Percentiles rank a stretch among this genome's conserved stretches.
Conservation (phyloP, 2,329 filamentous ascomycete genomes). For the Rasamsonia emersonii region DNA sequence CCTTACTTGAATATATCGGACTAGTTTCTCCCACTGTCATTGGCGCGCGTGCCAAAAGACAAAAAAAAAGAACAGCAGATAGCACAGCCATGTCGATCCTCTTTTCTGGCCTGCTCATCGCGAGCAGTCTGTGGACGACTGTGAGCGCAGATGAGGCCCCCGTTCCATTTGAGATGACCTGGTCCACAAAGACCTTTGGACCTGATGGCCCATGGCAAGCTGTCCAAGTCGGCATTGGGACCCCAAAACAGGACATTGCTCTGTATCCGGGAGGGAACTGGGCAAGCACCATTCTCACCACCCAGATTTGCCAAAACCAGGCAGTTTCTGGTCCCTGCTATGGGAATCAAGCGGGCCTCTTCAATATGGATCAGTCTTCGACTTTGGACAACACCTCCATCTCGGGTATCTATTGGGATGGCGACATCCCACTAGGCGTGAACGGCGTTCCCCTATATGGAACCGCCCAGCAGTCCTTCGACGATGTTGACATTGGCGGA, state of each 20-base stretch:
- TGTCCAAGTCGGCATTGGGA: constrained; percentile 7
- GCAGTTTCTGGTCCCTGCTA: too few relatives aligned
- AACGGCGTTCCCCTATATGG: not conserved
- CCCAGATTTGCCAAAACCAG: too few relatives aligned
- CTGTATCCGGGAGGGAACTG: constrained; percentile 10
- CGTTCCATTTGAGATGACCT: not conserved
- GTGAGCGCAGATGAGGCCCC: not conserved
- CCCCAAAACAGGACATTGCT: constrained; percentile 3
- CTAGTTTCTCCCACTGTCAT: too few relatives aligned
- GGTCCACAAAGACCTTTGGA: constrained; percentile 4
- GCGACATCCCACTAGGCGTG: constrained; percentile 4
- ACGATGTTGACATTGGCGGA: constrained; percentile 3
- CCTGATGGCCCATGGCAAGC: constrained; percentile 17
- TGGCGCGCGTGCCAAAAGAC: too few relatives aligned
- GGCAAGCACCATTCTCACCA: constrained; percentile 6
- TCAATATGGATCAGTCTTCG: too few relatives aligned
- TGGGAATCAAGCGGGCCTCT: too few relatives aligned
- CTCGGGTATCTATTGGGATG: constrained; percentile 5
- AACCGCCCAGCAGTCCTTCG: constrained; percentile 2
- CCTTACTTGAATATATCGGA: too few relatives aligned
- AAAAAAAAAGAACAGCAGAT: too few relatives aligned
- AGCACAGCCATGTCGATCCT: not conserved
- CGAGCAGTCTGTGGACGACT: too few relatives aligned
- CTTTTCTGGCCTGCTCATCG: too few relatives aligned
- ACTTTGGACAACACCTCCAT: constrained; percentile 5